Base-by-base conservation (phyloP, 331 rosid genomes). In the Stylosanthes scabra region DNA sequence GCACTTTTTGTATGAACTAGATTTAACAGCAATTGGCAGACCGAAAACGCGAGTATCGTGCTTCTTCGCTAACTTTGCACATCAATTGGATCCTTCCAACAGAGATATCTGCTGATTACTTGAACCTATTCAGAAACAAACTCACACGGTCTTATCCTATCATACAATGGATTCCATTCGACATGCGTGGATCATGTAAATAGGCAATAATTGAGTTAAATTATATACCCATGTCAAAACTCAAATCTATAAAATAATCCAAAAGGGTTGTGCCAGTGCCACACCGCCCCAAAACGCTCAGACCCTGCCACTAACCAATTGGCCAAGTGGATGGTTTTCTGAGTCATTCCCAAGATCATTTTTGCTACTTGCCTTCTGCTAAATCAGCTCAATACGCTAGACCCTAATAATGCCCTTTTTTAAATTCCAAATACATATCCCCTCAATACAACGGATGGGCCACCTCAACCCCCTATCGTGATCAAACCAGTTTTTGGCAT, bases 281-380 rank as follows among this genome's bases (percentile, higher is more conserved):
- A 62, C 74, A 50, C 25, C 6, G n/a, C 12, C 57, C 54, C 15
- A 51, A 70, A 56, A 20, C 9, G 41, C 71, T 69, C 15, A 1
- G 31, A 71, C 51, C 39, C 39, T 52, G 13, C 68, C 74, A 37
- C 75, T 39, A 37, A 9, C 47, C 75, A 63, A 46, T 29, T 75
- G 81, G 51, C 52, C 86, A 83, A 70, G 78, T 78, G 78, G 86
- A 59, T 51, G 68, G 39, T 57, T 41, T 71, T 49, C 56, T 42
- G 37, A 56, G 63, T 63, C 81, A 66, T 79, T 83, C 70, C 76
- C 79, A 66, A 68, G 31, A 76, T 70, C 49, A 76, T 70, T 25
- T 71, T 77, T 68, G 54, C 78, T 49, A 72, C 68, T 76, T 76
- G 73, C 7, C 16, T 58, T 50, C 80, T 83, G 65, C 59, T 14